Percentiles rank a stretch among this genome's conserved stretches.
phyloP scores from a whole-genome alignment of 2,329 filamentous ascomycete species.

The Fusarium vanettenii region DNA sequence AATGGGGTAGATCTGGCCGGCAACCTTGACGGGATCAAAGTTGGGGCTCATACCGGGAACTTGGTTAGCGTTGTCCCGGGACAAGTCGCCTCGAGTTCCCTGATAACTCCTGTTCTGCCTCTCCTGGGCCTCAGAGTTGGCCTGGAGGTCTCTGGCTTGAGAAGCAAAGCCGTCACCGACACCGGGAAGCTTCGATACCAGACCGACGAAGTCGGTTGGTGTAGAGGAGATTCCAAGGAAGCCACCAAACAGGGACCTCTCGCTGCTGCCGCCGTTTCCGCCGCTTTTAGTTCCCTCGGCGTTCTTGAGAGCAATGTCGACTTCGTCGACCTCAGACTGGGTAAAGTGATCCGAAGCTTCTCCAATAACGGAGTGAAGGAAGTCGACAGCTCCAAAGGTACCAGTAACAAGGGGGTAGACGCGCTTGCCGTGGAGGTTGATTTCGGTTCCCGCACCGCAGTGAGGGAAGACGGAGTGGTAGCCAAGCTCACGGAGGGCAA shows the following conservation, averaged over 20 bases:
- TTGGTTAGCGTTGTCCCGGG: constrained; percentile 63
- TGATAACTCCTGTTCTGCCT: constrained; percentile 60
- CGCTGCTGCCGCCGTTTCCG: constrained; percentile 49
- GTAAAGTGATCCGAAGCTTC: constrained; percentile 88
- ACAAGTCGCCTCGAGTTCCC: constrained; percentile 49
- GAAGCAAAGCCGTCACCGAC: constrained; percentile 73
- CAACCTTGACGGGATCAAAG: constrained; percentile 83
- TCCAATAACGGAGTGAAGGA: constrained; percentile 81
- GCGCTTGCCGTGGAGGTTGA: constrained; percentile 71
- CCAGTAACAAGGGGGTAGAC: constrained; percentile 81
- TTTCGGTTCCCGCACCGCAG: constrained; percentile 74
- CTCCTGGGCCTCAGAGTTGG: constrained; percentile 71
- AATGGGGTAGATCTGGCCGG: constrained; percentile 91
- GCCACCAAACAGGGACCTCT: constrained; percentile 51
- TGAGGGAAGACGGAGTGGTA: constrained; percentile 86
- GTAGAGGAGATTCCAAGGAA: constrained; percentile 54
- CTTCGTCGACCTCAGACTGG: constrained; percentile 85
- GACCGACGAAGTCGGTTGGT: constrained; percentile 72
- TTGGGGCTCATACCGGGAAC: constrained; percentile 80
- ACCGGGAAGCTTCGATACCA: constrained; percentile 81
- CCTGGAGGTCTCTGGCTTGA: constrained; percentile 73
- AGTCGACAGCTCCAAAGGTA: constrained; percentile 83
- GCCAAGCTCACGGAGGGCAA: constrained; percentile 80
- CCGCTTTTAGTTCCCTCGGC: constrained; percentile 64
- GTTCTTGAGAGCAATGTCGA: constrained; percentile 78